Conservation (phyloP, 805 yeast genomes). For the Maudiozyma serrabonitensis region DNA sequence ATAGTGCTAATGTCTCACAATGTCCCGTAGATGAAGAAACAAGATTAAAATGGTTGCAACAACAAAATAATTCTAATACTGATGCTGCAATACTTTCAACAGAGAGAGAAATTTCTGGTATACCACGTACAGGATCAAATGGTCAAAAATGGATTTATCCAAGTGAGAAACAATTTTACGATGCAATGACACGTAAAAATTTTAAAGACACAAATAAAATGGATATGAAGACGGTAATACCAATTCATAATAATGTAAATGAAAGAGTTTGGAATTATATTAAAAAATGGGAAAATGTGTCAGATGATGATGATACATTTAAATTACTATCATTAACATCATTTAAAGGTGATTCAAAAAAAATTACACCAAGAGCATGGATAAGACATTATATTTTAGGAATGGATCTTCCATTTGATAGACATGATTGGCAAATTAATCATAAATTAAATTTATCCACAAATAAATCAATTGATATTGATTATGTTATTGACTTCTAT, state of each 20-base stretch:
- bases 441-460: background rate
- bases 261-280: slow-evolving; percentile 89
- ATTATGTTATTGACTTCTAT: slow-evolving; percentile 90
- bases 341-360: slow-evolving; percentile 81
- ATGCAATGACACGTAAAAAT: slow-evolving; percentile 84
- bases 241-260: slow-evolving; percentile 88
- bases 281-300: slow-evolving; percentile 62
- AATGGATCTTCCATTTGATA: slow-evolving; percentile 74
- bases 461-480: slow-evolving; percentile 41
- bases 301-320: background rate
- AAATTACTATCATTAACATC: slow-evolving; percentile 59
- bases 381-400: slow-evolving; percentile 54
- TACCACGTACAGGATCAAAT: slow-evolving; percentile 64
- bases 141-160: slow-evolving; percentile 83
- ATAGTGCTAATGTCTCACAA: slow-evolving; percentile 5
- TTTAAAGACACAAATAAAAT: slow-evolving; percentile 45
- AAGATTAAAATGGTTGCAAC: slow-evolving; percentile 46
- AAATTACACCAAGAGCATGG: slow-evolving; percentile 82
- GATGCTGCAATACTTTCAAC: slow-evolving; percentile 29
- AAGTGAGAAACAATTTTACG: slow-evolving; percentile 86
- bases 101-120: slow-evolving; percentile 69
- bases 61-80: slow-evolving; percentile 19
- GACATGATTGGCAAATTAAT: slow-evolving; percentile 90
- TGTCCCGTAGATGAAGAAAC: slow-evolving; percentile 69
- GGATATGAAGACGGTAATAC: slow-evolving; percentile 87